Percentiles rank a stretch among this genome's conserved stretches.
Evolutionary conservation across 495 filamentous ascomycete genomes (phyloP).

Genomic region (Tuber indicum): DNA sequence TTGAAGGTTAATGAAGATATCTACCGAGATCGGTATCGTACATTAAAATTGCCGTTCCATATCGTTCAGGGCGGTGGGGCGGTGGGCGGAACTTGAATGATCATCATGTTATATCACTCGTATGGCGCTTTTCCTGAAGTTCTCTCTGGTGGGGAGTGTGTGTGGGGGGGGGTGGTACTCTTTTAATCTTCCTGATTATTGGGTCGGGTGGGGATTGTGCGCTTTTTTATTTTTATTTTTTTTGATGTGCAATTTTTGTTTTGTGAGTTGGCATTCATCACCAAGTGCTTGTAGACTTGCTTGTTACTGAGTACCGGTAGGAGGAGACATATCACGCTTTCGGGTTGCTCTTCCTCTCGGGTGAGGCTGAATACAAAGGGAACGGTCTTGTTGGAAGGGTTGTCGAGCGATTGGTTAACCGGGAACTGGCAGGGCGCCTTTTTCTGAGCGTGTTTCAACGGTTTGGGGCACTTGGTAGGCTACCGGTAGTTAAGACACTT

Average conservation of each 20-base stretch:
- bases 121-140: no score
- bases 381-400: not conserved
- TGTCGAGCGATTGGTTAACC: not conserved
- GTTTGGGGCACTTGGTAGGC: not conserved
- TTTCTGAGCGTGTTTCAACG: not conserved
- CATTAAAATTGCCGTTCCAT: no score
- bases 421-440: not conserved
- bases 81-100: no score
- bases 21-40: no score
- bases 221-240: no score
- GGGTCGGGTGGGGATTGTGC: not conserved
- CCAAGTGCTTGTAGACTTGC: not conserved
- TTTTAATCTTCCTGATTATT: not conserved
- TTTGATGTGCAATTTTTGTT: not conserved
- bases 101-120: no score
- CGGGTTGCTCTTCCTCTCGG: not conserved
- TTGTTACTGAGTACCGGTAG: not conserved
- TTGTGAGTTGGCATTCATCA: not conserved
- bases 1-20: no score
- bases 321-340: not conserved
- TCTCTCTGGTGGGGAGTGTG: no score
- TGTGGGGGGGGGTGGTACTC: no score
- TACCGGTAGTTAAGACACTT: not conserved
- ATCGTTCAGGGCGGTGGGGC: no score
- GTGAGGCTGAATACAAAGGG: not conserved